Conservation (phyloP, 345 rosid genomes). For the Camelina neglecta region DNA sequence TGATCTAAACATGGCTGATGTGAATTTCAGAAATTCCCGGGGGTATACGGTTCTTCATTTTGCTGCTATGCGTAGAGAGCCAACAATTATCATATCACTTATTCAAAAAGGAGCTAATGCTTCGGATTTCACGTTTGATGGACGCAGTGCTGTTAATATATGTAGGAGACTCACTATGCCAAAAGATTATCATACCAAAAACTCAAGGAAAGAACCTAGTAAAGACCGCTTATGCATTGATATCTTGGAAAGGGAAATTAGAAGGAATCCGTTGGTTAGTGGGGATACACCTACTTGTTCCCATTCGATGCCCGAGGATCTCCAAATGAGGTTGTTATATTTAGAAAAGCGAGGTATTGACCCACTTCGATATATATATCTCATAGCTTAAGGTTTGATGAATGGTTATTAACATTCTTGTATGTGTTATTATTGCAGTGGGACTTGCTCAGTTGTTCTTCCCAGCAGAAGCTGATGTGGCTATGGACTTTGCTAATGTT, state of each 20-base stretch:
- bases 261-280: slow-evolving; percentile 72
- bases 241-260: slow-evolving; percentile 79
- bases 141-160: slow-evolving; percentile 80
- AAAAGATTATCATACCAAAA: slow-evolving; percentile 80
- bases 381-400: slow-evolving; percentile 8
- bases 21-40: slow-evolving; percentile 69
- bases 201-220: slow-evolving; percentile 76
- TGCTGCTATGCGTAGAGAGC: slow-evolving; percentile 91
- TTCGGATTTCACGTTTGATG: slow-evolving; percentile 70
- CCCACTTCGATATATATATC: not conserved
- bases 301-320: slow-evolving; percentile 70
- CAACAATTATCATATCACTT: slow-evolving; percentile 68
- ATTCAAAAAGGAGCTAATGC: slow-evolving; percentile 77
- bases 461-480: slow-evolving; percentile 92
- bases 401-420: not conserved
- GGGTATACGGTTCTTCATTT: slow-evolving; percentile 90
- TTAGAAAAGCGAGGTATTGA: slow-evolving; percentile 91
- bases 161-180: slow-evolving; percentile 85
- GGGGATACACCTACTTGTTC: slow-evolving; percentile 54
- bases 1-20: slow-evolving; percentile 66
- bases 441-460: slow-evolving; percentile 86
- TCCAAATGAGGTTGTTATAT: slow-evolving; percentile 84
- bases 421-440: slow-evolving; percentile 54
- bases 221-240: slow-evolving; percentile 82
- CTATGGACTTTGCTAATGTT: slow-evolving; percentile 85